Evolutionary conservation across 495 filamentous ascomycete genomes (phyloP), one percentile per base, ranked within the genome.

Genomic region (Aspergillus affinis): DNA sequence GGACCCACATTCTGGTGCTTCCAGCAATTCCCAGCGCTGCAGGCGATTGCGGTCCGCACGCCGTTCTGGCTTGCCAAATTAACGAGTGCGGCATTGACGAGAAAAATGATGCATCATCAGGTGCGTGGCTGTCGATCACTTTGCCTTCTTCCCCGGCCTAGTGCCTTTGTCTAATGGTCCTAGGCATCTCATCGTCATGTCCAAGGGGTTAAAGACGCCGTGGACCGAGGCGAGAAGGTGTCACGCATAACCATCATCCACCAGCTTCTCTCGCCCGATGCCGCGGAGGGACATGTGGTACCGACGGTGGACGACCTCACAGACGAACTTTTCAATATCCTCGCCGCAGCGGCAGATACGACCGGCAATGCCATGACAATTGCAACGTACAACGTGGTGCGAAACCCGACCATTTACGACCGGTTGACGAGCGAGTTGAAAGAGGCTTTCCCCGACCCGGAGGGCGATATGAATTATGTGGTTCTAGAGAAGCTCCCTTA

Each of bases 321-420:
- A 36, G 69, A 68, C 41, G 76, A 78, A 57, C 72, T 70, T 1
- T 67, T 67, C 21, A 67, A 62, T 23, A 47, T 78, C 12, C 61
- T 72, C 10, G 70, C 59, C 3, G 77, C 73, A 4, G 70, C 73
- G 0, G 56, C 73, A 0, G 78, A 78, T 54, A 81, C 75, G 0
- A 78, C 78, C 1, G 75, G 73, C 0, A 71, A 75, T 59, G 73
- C 77, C 0, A 61, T 71, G 54, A 73, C 62, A 0, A 62, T 76
- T n/a, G 69, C 75, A 23, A 48, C 67, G 0, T 78, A 72, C 51
- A 62, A 78, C 45, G 66, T 76, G 9, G 55, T 78, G 9, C 47
- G 46, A n/a, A 72, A 70, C 51, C 69, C 66, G 3, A 55, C 54
- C 2, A 69, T 77, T 1, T 74, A 72, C 50, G 6, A 48, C 0